Percentiles rank a stretch among this genome's conserved stretches.
phyloP scores from a whole-genome alignment of 2,329 filamentous ascomycete species.

The Phaeoacremonium minimum region DNA sequence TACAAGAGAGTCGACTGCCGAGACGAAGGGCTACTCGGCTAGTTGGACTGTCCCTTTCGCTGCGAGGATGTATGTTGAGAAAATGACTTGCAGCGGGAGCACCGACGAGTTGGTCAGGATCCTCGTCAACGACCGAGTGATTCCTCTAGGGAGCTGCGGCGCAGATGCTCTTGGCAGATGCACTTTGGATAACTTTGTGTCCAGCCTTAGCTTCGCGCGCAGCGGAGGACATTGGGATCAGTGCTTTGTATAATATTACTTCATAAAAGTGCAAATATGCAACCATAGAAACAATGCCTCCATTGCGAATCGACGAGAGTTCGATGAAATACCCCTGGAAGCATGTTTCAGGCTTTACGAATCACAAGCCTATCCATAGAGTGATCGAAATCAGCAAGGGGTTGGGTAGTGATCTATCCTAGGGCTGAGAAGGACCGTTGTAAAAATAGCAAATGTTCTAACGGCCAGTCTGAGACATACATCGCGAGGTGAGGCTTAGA shows the following conservation, averaged over 20 bases:
- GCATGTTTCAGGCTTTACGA: no score
- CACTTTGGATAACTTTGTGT: slow-evolving; percentile 63
- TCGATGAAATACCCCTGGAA: no score
- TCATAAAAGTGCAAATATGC: no score
- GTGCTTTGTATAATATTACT: slow-evolving; percentile 43
- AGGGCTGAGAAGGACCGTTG: no score
- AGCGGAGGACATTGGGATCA: slow-evolving; percentile 68
- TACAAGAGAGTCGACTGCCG: slow-evolving; percentile 40
- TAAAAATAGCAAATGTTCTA: no score
- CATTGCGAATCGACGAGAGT: no score
- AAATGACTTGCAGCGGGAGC: slow-evolving; percentile 60
- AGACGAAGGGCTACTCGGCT: slow-evolving; percentile 66
- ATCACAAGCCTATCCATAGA: no score
- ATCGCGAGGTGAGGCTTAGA: no score
- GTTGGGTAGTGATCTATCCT: no score
- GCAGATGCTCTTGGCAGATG: slow-evolving; percentile 71
- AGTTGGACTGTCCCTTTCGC: slow-evolving; percentile 81
- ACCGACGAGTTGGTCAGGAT: slow-evolving; percentile 70
- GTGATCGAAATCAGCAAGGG: no score
- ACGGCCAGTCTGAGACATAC: no score
- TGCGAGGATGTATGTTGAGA: slow-evolving; percentile 80
- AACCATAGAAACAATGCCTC: no score
- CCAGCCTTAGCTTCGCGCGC: slow-evolving; percentile 70
- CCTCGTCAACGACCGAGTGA: slow-evolving; percentile 78
- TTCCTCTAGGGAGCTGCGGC: slow-evolving; percentile 66